Conservation (phyloP, 2,329 filamentous ascomycete genomes). For the Fusarium sp. region DNA sequence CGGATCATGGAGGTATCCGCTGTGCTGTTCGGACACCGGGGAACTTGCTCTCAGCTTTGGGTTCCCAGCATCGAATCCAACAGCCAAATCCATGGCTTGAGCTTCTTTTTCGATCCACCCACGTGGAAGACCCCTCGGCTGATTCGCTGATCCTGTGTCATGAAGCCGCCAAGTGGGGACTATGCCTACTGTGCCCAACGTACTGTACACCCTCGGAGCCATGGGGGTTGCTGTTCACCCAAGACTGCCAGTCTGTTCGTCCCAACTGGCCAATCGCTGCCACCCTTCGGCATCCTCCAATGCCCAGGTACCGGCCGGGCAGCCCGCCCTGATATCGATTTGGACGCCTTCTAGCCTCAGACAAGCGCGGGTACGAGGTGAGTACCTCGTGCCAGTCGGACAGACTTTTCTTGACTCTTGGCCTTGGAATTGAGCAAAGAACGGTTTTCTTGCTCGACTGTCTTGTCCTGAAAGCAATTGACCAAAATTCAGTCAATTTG, state of each 20-base stretch:
- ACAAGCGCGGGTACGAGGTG: constrained; percentile 13
- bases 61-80: constrained; percentile 7
- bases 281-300: constrained; percentile 26
- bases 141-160: constrained; percentile 33
- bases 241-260: constrained; percentile 25
- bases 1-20: constrained; percentile 25
- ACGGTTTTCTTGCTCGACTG: background rate
- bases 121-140: constrained; percentile 33
- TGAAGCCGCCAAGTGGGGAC: constrained; percentile 33
- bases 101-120: constrained; percentile 32
- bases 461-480: background rate
- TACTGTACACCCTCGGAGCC: constrained; percentile 27
- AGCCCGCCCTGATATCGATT: constrained; percentile 36
- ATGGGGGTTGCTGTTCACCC: constrained; percentile 20
- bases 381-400: constrained; percentile 8
- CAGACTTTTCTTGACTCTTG: background rate
- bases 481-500: background rate
- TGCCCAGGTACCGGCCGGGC: constrained; percentile 32
- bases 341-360: constrained; percentile 23
- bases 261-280: constrained; percentile 28
- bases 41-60: constrained; percentile 19
- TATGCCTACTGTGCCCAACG: constrained; percentile 22
- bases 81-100: constrained; percentile 20
- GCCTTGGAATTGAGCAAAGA: background rate
- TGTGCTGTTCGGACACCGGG: constrained; percentile 16